phyloP scores from a whole-genome alignment of 2,329 filamentous ascomycete species.

The Cryphonectria carpinicola region DNA sequence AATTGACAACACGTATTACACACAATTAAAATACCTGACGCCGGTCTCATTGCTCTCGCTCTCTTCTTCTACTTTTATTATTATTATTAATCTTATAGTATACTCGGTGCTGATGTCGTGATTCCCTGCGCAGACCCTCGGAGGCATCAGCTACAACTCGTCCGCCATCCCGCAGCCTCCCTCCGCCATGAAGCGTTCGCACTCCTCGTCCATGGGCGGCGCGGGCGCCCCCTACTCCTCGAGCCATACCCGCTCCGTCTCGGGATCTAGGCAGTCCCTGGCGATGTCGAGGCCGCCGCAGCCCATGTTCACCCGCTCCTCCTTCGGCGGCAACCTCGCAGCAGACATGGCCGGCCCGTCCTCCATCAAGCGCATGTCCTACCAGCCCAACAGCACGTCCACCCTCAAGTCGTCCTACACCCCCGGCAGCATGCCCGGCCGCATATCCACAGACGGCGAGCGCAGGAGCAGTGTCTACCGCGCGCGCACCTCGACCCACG shows the following conservation, averaged over 20 bases:
- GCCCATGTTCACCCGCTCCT: constrained; percentile 83
- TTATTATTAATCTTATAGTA: constrained; percentile 2
- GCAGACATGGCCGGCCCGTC: constrained; percentile 78
- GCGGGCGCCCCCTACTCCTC: constrained; percentile 66
- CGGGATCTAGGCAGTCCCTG: constrained; percentile 82
- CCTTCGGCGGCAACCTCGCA: constrained; percentile 76
- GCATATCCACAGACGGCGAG: constrained; percentile 57
- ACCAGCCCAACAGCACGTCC: constrained; percentile 66
- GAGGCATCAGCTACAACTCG: constrained; percentile 79
- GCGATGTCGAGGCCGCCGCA: constrained; percentile 83
- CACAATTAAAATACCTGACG: constrained; percentile 12
- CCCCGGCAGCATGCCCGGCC: constrained; percentile 51
- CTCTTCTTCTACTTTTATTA: constrained; percentile 24
- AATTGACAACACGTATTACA: constrained; percentile 31
- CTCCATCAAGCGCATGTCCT: constrained; percentile 81
- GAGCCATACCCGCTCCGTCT: constrained; percentile 80
- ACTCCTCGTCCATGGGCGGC: constrained; percentile 68
- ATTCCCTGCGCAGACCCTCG: constrained; percentile 70
- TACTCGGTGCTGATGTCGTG: constrained; percentile 5
- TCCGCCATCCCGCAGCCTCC: constrained; percentile 81
- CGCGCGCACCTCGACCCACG: constrained; percentile 67
- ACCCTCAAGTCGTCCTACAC: constrained; percentile 73
- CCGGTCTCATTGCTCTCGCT: constrained; percentile 25
- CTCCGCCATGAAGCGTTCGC: constrained; percentile 92
- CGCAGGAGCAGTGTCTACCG: constrained; percentile 84